Conservation (phyloP, 495 filamentous ascomycete genomes). For the Cryomyces minteri region DNA sequence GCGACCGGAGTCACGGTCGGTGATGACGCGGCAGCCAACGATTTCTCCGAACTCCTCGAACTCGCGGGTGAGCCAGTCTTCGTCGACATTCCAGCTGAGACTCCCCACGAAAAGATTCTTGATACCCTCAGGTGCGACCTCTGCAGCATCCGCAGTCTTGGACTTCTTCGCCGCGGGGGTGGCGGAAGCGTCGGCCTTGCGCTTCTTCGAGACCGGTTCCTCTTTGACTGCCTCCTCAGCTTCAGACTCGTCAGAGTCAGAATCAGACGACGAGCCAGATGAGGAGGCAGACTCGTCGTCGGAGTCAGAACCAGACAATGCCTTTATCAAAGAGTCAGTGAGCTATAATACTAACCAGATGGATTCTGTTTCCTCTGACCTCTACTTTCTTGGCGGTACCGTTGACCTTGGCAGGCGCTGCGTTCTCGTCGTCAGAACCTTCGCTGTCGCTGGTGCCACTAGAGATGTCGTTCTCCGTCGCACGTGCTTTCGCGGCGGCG, state of each 20-base stretch:
- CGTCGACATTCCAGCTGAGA: constrained; percentile 88
- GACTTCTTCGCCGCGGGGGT: constrained; percentile 56
- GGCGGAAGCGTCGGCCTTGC: constrained; percentile 62
- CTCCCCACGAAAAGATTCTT: constrained; percentile 82
- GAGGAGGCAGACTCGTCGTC: constrained; percentile 13
- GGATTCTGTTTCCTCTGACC: background rate
- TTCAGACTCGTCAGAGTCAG: constrained; percentile 37
- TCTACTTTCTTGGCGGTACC: constrained; percentile 7
- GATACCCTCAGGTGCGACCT: constrained; percentile 31
- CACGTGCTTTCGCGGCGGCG: constrained; percentile 13
- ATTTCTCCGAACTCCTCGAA: constrained; percentile 75
- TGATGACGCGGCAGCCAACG: constrained; percentile 58
- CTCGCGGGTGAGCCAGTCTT: constrained; percentile 72
- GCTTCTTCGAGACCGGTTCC: constrained; percentile 53
- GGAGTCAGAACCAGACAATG: background rate
- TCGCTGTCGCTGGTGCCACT: constrained; percentile 11
- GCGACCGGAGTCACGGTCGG: constrained; percentile 62
- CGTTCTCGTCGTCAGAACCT: constrained; percentile 20
- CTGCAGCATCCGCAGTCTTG: constrained; percentile 42
- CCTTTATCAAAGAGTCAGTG: background rate
- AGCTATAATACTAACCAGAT: background rate
- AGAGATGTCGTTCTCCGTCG: constrained; percentile 24
- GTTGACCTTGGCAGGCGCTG: constrained; percentile 21
- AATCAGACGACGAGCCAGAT: constrained; percentile 16
- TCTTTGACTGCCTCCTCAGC: constrained; percentile 25